Evolutionary conservation across 2,329 filamentous ascomycete species (phyloP), one percentile per base, ranked within the genome.

Genomic region (Chalaropsis thielavioides): DNA sequence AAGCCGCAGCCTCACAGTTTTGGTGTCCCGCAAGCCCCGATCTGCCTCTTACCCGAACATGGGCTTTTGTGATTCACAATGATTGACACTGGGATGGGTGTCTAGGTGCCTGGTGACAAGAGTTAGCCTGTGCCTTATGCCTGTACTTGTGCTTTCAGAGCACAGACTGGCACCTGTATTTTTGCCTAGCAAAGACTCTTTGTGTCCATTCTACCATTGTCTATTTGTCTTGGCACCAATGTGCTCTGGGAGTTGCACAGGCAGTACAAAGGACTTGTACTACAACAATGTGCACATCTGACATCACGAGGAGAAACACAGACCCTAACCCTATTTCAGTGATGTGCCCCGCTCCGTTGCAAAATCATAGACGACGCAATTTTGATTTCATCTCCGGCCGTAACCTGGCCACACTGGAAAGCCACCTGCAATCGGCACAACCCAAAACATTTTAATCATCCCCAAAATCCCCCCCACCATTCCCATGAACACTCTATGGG

Each of bases 401-500:
- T 31, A 31, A 6, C 31, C 31, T 31, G 31, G 6, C 31, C 31
- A 31, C 31, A 31, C 3, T 3, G 31, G 2, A 31, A 6, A 31
- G 31, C 31, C 6, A 31, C 31, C 6, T 31, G 31, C 31, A 31
- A 31, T 6, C 3, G 3, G 6, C 31, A 31, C 31, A 31, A n/a
- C n/a, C n/a, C n/a, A n/a, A n/a, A n/a, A n/a, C n/a, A n/a, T n/a
- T n/a, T n/a, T n/a, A n/a, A n/a, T n/a, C n/a, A n/a, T n/a, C n/a
- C n/a, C n/a, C n/a, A n/a, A n/a, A n/a, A n/a, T n/a, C n/a, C 31
- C 31, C 31, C 31, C 31, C 31, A 6, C 31, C 31, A 6, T 31
- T 31, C 31, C 31, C 31, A 64, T 54, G 24, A 22, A 54, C 15
- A 67, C 68, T 8, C 54, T 74, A 19, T 77, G 75, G 74, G 68